Percentiles rank a stretch among this genome's conserved stretches.
These are phyloP conservation scores for Mesembryanthemum crystallinum DNA, from an alignment of 148 eudicot genomes.

Conservation along the genomic window DNA sequence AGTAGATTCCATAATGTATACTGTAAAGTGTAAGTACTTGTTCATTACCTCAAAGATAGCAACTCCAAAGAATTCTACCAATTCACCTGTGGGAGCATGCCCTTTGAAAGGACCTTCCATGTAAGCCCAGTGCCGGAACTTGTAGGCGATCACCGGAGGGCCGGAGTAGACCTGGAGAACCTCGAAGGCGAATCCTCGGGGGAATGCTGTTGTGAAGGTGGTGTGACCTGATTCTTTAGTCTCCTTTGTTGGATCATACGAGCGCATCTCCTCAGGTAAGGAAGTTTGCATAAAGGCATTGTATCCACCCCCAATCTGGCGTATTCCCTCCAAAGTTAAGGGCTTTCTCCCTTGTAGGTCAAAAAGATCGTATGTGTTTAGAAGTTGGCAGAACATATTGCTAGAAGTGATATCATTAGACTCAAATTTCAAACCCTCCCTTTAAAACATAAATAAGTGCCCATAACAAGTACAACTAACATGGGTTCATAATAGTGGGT, in stretches of 20 bases:
- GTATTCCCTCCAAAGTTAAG: constrained; percentile 24
- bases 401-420: neutral
- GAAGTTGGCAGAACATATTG: neutral
- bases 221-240: constrained; percentile 24
- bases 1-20: no score
- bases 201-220: constrained; percentile 42
- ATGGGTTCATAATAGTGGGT: no score
- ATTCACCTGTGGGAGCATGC: constrained; percentile 63
- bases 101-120: constrained; percentile 91
- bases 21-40: no score
- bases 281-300: constrained; percentile 51
- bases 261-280: constrained; percentile 38
- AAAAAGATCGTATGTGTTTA: neutral
- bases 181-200: constrained; percentile 76
- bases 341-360: constrained; percentile 33
- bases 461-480: no score
- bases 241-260: constrained; percentile 37
- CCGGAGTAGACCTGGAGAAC: constrained; percentile 63
- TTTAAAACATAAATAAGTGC: no score
- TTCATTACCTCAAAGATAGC: constrained; percentile 52
- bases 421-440: neutral
- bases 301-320: constrained; percentile 46
- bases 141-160: constrained; percentile 63
- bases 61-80: constrained; percentile 56
- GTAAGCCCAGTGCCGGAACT: constrained; percentile 82